Evolutionary conservation across 768 basidiomycete species (phyloP), one percentile per base, ranked within the genome.

Genomic region (Hemileccinum impolitum): DNA sequence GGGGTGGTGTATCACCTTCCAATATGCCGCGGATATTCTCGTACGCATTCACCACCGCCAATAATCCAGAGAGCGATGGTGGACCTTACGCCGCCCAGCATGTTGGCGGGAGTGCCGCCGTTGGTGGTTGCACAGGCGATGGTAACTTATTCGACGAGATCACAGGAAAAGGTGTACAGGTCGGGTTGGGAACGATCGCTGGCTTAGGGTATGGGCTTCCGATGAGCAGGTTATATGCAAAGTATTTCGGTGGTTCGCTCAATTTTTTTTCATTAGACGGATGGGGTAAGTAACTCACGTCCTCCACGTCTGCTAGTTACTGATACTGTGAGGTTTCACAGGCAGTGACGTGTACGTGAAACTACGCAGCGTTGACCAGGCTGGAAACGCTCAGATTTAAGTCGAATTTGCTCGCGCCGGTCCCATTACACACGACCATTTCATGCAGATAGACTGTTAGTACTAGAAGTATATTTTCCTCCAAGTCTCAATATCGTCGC

Each of bases 1-100:
- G 92, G 4, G 92, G 92, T 10, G 92, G 92, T 8, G 83, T 94
- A 28, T 76, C 84, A 0, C 83, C 83, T 3, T 70, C 76, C 10
- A 80, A 93, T 64, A 80, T 93, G 76, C 71, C 77, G 17, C 79
- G 81, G 39, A 87, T 94, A 48, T 94, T 94, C 68, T 91, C 90
- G 15, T 94, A 94, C 65, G 90, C 90, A 6, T 94, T 93, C 64
- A 93, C 91, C 5, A 93, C 92, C 5, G 90, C 90, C 3, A 85
- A 82, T 6, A 70, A 76, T 37, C 56, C 62, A 6, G 73, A 71
- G 18, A 71, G 75, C 38, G 62, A 65, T 9, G 79, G 71, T 28
- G 88, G 87, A 0, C 88, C 89, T 1, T 89, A 90, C 54, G 86
- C 85, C 37, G 85, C 86, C 37, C 84, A 90, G 59, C 78, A 87